A percentile compares a stretch with the other conserved stretches of the same genome.
phyloP scores from a whole-genome alignment of 73 alveolate genomes.

The Effrenium voratum region DNA sequence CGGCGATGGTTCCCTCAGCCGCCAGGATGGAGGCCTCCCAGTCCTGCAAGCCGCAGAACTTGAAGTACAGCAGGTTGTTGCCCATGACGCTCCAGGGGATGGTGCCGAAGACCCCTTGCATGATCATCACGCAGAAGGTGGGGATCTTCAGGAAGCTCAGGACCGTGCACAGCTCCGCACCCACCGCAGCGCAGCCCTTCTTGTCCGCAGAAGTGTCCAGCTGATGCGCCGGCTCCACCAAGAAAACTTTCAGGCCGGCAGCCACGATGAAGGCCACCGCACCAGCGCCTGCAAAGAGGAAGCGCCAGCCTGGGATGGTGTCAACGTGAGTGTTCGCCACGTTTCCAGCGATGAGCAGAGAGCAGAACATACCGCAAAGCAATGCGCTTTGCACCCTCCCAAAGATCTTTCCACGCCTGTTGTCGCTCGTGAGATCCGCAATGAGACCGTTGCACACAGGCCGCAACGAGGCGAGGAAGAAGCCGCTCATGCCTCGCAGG shows the following conservation, averaged over 20 bases:
- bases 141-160: constrained; percentile 63
- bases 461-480: constrained; percentile 75
- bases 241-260: constrained; percentile 53
- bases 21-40: constrained; percentile 89
- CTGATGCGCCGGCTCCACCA: constrained; percentile 57
- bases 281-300: constrained; percentile 85
- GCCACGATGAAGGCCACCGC: constrained; percentile 85
- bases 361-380: constrained; percentile 89
- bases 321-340: constrained; percentile 81
- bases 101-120: constrained; percentile 89
- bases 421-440: constrained; percentile 91
- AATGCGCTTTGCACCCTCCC: constrained; percentile 88
- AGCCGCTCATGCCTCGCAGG: constrained; percentile 94
- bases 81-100: constrained; percentile 94
- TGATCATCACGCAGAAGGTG: constrained; percentile 87
- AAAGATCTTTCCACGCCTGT: constrained; percentile 76
- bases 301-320: constrained; percentile 87
- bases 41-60: constrained; percentile 74
- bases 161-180: constrained; percentile 78
- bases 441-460: constrained; percentile 86
- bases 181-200: constrained; percentile 91
- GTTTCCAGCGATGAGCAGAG: constrained; percentile 85
- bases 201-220: constrained; percentile 46
- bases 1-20: constrained; percentile 81
- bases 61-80: constrained; percentile 87